phyloP scores from a whole-genome alignment of 257 asterid genomes.

The Orobanche coerulescens region DNA sequence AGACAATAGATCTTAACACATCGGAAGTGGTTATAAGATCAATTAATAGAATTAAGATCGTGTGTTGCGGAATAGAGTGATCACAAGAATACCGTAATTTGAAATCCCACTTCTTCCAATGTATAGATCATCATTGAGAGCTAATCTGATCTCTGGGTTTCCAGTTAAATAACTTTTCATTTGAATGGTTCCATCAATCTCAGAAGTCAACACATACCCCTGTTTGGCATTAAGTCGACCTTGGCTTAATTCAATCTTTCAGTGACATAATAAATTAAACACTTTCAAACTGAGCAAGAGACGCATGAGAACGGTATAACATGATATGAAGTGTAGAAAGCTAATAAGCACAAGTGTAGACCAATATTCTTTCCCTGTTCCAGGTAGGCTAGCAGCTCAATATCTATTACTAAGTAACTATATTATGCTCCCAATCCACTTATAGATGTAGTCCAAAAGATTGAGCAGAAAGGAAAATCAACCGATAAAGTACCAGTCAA shows the following conservation, averaged over 20 bases:
- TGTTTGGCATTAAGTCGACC: constrained; percentile 26
- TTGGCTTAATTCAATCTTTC: constrained; percentile 5
- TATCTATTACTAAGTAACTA: neutral
- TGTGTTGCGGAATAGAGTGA: constrained; percentile 21
- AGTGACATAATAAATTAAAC: neutral
- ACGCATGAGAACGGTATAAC: constrained; percentile 1
- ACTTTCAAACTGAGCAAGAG: constrained; percentile 1
- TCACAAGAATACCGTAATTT: constrained; percentile 47
- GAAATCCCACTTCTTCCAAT: constrained; percentile 75
- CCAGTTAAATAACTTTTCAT: constrained; percentile 99
- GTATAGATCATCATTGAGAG: constrained; percentile 85
- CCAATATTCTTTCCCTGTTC: constrained; percentile 10
- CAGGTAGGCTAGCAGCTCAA: constrained; percentile 12
- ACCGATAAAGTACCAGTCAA: neutral
- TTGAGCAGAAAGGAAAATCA: neutral
- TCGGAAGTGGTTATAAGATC: neutral
- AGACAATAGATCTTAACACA: constrained; percentile 6
- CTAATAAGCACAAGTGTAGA: constrained; percentile 8
- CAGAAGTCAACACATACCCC: constrained; percentile 95
- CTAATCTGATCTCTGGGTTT: constrained; percentile 95
- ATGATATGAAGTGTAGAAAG: neutral
- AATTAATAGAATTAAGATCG: neutral
- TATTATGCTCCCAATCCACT: neutral
- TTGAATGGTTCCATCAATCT: constrained; percentile 98
- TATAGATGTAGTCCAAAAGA: neutral